Base-by-base conservation (phyloP, 495 filamentous ascomycete genomes). In the Hamigera avellanea region DNA sequence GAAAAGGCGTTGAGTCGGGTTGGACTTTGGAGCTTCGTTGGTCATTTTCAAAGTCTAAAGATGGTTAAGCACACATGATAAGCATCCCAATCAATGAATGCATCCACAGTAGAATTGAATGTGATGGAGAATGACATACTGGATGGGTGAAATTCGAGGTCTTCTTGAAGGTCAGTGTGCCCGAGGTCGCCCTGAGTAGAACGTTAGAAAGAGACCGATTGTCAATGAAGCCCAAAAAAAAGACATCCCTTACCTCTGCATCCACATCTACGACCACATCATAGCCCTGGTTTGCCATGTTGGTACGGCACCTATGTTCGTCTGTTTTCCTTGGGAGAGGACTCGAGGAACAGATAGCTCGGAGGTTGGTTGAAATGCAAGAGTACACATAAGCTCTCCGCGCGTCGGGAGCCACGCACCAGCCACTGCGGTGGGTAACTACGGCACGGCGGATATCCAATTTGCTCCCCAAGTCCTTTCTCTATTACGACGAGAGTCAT, bases 191-290 rank as follows among this genome's bases (percentile, higher is more conserved):
- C 91, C 85, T 96, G 48, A 27, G 26, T 17, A 17, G 18, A 13
- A 27, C 29, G 33, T 56, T 44, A 61, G 47, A 32, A 39, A 32
- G n/a, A n/a, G n/a, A n/a, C n/a, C 28, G 19, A 23, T 35, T 12
- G 2, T 27, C 33, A 32, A 18, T 13, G 23, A 15, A 21, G 3
- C 14, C 14, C 25, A 5, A 27, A 21, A 9, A 30, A 10, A 39
- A 35, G 35, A 23, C n/a, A 17, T 17, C 34, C 1, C 43, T 36
- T 60, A 86, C 86, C 69, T 96, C 89, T 45, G 84, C 82, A 53
- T 95, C 89, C 36, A 95, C 77, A 50, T 96, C 91, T 17, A 98
- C 91, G 47, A 98, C 89, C 39, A 93, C 91, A 64, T 98, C 93
- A 59, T 98, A 96, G 44, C 87, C 86, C 44, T 77, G 68, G 54